phyloP scores from a whole-genome alignment of 78 protist species.

The Isochrysis galbana region DNA sequence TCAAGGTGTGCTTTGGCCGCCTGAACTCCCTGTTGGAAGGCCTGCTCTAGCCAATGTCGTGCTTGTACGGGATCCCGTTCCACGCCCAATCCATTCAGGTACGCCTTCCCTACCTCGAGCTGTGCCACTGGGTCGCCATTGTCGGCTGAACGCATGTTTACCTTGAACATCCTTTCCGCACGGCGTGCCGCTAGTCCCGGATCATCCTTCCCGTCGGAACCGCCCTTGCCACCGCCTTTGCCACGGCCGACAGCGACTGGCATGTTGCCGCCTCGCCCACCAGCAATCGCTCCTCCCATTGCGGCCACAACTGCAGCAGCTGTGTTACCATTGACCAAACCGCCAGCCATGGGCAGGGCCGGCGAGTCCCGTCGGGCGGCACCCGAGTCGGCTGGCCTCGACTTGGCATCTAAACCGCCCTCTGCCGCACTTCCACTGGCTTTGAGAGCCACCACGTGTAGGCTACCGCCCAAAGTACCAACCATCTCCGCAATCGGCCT shows the following conservation, averaged over 20 bases:
- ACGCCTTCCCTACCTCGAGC: conserved; percentile 24
- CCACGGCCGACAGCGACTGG: background rate
- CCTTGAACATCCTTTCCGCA: background rate
- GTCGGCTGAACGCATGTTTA: background rate
- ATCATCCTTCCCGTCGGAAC: background rate
- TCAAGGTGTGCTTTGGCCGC: background rate
- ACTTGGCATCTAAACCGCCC: too few species aligned
- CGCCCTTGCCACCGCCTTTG: background rate
- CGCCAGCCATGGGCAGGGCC: background rate
- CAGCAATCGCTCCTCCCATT: background rate
- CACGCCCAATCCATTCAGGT: background rate
- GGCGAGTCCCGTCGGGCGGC: background rate
- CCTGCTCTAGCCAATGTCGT: background rate
- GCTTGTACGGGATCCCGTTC: background rate
- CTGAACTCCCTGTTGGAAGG: background rate
- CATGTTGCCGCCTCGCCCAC: background rate
- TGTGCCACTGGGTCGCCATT: background rate
- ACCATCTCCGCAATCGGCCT: background rate
- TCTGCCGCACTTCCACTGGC: too few species aligned
- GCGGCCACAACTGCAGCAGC: background rate
- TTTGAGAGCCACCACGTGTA: background rate
- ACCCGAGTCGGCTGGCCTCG: background rate
- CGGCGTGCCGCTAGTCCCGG: background rate
- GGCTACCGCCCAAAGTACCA: background rate
- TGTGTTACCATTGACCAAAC: background rate